Evolutionary conservation across 495 filamentous ascomycete genomes (phyloP).

Genomic region (Talaromyces stipitatus): DNA sequence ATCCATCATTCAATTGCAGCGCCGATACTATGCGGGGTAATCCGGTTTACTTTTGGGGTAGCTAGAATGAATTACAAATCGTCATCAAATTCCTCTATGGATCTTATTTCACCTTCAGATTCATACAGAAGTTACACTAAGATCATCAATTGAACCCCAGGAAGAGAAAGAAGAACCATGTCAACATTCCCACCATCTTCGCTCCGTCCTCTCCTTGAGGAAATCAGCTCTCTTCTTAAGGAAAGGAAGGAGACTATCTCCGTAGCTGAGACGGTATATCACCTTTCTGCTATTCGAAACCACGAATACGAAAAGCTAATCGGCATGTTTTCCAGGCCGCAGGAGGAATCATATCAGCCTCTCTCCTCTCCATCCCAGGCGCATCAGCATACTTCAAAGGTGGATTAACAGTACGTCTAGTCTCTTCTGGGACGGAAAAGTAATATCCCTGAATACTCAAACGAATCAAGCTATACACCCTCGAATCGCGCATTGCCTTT

Average conservation of each 20-base stretch:
- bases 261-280: conserved; percentile 51
- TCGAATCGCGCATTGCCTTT: conserved; percentile 50
- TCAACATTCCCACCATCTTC: conserved; percentile 37
- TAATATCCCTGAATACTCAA: no score
- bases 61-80: not conserved
- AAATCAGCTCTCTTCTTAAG: conserved; percentile 45
- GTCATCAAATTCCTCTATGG: not conserved
- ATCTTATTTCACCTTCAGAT: no score
- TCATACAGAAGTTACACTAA: not conserved
- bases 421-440: no score
- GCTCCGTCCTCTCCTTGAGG: conserved; percentile 39
- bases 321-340: conserved; percentile 34
- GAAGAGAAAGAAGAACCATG: not conserved
- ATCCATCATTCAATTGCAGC: not conserved
- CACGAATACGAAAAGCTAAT: not conserved
- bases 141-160: not conserved
- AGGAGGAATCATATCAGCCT: conserved; percentile 52
- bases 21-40: not conserved
- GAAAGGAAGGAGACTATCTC: conserved; percentile 45
- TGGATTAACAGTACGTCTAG: conserved; percentile 41
- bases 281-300: not conserved
- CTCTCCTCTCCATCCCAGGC: conserved; percentile 46
- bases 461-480: conserved; percentile 44
- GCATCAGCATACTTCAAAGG: conserved; percentile 51
- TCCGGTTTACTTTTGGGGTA: not conserved